Percentiles rank a stretch among this genome's conserved stretches.
These are phyloP conservation scores for Talaromyces islandicus DNA, from an alignment of 2,329 filamentous ascomycete genomes.

Conservation along the genomic window DNA sequence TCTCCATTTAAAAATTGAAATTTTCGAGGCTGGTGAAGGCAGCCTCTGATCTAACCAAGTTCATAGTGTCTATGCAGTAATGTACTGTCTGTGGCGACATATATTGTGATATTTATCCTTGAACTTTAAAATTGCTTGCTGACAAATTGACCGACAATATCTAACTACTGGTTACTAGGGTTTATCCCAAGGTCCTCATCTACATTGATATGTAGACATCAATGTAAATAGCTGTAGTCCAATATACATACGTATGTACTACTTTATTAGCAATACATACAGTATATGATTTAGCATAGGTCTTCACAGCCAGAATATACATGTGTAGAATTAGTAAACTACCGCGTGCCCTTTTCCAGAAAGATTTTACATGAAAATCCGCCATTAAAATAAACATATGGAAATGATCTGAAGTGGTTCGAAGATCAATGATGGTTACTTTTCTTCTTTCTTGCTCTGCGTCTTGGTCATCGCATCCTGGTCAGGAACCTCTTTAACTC, in stretches of 20 bases:
- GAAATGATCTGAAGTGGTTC: neutral
- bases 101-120: no score
- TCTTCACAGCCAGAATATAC: neutral
- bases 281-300: neutral
- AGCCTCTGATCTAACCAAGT: no score
- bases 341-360: neutral
- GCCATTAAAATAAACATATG: neutral
- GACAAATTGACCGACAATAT: no score
- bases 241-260: neutral
- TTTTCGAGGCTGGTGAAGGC: no score
- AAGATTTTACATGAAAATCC: neutral
- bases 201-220: no score
- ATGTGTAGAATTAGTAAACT: neutral
- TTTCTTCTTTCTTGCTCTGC: neutral
- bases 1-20: no score
- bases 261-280: neutral
- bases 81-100: no score
- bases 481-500: slow-evolving; percentile 7
- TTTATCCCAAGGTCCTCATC: no score
- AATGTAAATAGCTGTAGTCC: no score
- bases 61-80: no score
- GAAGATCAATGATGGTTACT: neutral
- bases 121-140: no score
- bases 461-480: neutral
- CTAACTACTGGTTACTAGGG: no score